These are phyloP conservation scores for Fraxinus angustifolia DNA, from an alignment of 305 asterid genomes.

Conservation along the genomic window DNA sequence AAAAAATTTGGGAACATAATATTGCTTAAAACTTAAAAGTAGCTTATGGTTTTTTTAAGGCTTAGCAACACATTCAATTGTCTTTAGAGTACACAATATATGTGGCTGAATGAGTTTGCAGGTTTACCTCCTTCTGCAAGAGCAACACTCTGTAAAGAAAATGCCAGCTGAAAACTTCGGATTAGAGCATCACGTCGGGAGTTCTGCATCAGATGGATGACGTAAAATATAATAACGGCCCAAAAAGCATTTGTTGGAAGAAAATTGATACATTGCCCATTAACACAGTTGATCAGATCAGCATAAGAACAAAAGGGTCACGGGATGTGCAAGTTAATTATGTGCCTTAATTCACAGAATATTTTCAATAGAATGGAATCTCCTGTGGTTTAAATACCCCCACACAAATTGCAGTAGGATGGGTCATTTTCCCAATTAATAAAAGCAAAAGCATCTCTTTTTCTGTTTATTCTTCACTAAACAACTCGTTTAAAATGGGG, in stretches of 20 bases:
- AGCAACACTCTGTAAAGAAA: slow-evolving; percentile 56
- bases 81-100: neutral
- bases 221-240: neutral
- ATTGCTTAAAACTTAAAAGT: neutral
- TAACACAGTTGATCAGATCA: slow-evolving; percentile 7
- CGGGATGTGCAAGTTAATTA: neutral
- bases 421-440: neutral
- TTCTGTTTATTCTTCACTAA: neutral
- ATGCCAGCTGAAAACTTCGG: slow-evolving; percentile 75
- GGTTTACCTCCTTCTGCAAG: slow-evolving; percentile 58
- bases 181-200: slow-evolving; percentile 66
- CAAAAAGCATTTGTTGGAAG: slow-evolving; percentile 13
- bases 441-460: neutral
- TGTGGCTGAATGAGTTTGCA: neutral
- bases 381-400: neutral
- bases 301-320: neutral
- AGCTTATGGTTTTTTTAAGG: neutral
- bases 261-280: neutral
- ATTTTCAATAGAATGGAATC: neutral
- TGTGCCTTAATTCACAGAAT: neutral
- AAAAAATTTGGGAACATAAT: neutral
- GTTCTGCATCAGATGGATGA: slow-evolving; percentile 46
- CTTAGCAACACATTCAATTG: neutral
- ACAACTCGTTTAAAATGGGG: neutral
- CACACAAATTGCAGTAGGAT: neutral